A percentile compares a stretch with the other conserved stretches of the same genome.
phyloP scores from a whole-genome alignment of 495 filamentous ascomycete species.

The Hypoxylon fragiforme region DNA sequence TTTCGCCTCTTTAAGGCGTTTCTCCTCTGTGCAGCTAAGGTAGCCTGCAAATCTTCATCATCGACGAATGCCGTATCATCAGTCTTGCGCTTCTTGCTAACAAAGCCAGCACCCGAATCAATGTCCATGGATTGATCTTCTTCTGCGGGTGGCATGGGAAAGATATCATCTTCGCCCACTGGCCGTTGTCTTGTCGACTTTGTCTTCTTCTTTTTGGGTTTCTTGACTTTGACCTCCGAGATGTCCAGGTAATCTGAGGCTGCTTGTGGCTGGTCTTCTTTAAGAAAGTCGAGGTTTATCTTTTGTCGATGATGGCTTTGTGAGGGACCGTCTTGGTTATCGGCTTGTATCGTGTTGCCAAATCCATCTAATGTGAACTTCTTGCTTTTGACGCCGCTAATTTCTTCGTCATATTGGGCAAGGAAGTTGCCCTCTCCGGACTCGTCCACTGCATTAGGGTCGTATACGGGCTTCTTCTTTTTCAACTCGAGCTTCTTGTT shows the following conservation, averaged over 20 bases:
- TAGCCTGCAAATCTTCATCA: conserved; percentile 89
- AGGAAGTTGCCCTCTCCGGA: conserved; percentile 68
- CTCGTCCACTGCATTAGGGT: conserved; percentile 75
- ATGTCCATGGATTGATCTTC: conserved; percentile 73
- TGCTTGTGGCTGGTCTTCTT: conserved; percentile 55
- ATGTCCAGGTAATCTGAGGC: conserved; percentile 85
- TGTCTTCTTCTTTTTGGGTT: conserved; percentile 90
- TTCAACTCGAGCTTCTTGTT: conserved; percentile 79
- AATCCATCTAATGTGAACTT: conserved; percentile 80
- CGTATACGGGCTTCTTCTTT: conserved; percentile 89
- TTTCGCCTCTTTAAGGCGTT: conserved; percentile 89
- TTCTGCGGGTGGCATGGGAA: conserved; percentile 51
- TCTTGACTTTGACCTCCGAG: conserved; percentile 84
- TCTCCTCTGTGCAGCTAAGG: conserved; percentile 76
- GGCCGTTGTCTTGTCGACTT: conserved; percentile 72
- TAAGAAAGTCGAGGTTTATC: conserved; percentile 67
- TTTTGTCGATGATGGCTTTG: conserved; percentile 66
- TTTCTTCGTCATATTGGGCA: conserved; percentile 92
- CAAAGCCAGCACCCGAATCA: conserved; percentile 55
- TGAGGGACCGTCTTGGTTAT: conserved; percentile 59
- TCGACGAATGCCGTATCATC: conserved; percentile 77
- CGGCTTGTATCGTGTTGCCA: conserved; percentile 67
- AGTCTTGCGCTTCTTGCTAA: conserved; percentile 62
- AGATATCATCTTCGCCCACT: conserved; percentile 75
- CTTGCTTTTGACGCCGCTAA: conserved; percentile 90